phyloP scores from a whole-genome alignment of 805 yeast species.

The Candida nitratophila region DNA sequence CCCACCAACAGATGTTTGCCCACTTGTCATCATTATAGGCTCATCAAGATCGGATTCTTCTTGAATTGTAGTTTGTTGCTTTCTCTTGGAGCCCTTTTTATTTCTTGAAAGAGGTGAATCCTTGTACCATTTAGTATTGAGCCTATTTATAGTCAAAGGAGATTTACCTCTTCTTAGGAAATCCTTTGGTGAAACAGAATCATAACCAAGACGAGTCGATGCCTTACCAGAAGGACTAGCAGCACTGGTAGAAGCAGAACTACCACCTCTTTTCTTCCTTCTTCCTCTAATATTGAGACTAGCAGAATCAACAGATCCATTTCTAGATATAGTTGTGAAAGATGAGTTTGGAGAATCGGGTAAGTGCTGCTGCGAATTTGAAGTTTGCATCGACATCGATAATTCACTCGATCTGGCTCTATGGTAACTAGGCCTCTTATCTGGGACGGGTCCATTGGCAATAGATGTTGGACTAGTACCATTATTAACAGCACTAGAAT shows the following conservation, averaged over 20 bases:
- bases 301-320: slow-evolving; percentile 28
- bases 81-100: slow-evolving; percentile 7
- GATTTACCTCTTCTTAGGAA: slow-evolving; percentile 24
- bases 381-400: slow-evolving; percentile 16
- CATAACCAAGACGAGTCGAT: slow-evolving; percentile 7
- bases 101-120: slow-evolving; percentile 7
- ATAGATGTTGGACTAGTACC: not conserved
- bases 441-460: slow-evolving; percentile 1
- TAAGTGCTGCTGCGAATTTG: slow-evolving; percentile 5
- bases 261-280: slow-evolving; percentile 19
- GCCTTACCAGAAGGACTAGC: no score
- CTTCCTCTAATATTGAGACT: slow-evolving; percentile 21
- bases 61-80: slow-evolving; percentile 6
- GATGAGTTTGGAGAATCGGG: slow-evolving; percentile 29
- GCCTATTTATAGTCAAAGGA: slow-evolving; percentile 19
- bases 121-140: slow-evolving; percentile 23
- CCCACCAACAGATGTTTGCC: no score
- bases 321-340: slow-evolving; percentile 24
- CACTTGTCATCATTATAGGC: not conserved
- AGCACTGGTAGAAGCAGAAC: no score
- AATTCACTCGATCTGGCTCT: slow-evolving; percentile 27
- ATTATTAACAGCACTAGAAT: not conserved
- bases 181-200: slow-evolving; percentile 6
- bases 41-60: slow-evolving; percentile 15
- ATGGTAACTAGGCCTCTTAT: slow-evolving; percentile 16